Percentiles rank a stretch among this genome's conserved stretches.
Evolutionary conservation across 805 yeast genomes (phyloP).

Genomic region (Saccharomyces paradoxus): DNA sequence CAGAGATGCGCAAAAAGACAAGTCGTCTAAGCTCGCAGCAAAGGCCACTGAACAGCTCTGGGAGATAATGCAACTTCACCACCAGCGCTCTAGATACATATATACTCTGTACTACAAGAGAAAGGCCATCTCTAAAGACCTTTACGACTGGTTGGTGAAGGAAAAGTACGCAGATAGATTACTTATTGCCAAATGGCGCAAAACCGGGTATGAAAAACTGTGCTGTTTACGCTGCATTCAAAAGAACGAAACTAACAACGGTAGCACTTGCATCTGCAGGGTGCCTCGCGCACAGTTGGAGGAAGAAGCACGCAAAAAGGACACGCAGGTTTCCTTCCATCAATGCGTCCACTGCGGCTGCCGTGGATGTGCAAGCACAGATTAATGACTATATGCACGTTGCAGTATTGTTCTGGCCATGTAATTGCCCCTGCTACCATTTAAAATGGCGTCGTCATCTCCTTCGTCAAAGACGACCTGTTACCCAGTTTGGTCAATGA

Average conservation of each 20-base stretch:
- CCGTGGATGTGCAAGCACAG: constrained; percentile 72
- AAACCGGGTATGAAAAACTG: constrained; percentile 75
- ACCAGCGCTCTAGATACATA: constrained; percentile 67
- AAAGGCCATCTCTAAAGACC: constrained; percentile 53
- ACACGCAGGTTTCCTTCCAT: constrained; percentile 29
- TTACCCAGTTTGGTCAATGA: not conserved
- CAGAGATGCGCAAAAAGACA: constrained; percentile 41
- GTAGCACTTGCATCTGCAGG: constrained; percentile 73
- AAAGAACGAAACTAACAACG: constrained; percentile 51
- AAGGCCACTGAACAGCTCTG: constrained; percentile 55
- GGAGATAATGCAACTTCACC: constrained; percentile 63
- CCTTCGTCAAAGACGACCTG: not conserved
- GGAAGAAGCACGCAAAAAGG: constrained; percentile 21
- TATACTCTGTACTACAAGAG: constrained; percentile 67
- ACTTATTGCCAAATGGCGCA: constrained; percentile 77
- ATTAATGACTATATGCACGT: constrained; percentile 30
- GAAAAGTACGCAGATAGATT: constrained; percentile 60
- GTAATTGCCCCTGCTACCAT: not conserved
- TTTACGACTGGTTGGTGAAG: constrained; percentile 66
- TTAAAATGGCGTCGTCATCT: not conserved
- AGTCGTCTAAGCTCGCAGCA: constrained; percentile 35
- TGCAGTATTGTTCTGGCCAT: not conserved
- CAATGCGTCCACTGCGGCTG: constrained; percentile 82
- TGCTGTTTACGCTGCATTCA: constrained; percentile 79
- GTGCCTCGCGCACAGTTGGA: constrained; percentile 59